Percentiles rank a stretch among this genome's conserved stretches.
These are phyloP conservation scores for Lasiosphaeria ovina DNA, from an alignment of 495 filamentous ascomycete species.

Conservation along the genomic window DNA sequence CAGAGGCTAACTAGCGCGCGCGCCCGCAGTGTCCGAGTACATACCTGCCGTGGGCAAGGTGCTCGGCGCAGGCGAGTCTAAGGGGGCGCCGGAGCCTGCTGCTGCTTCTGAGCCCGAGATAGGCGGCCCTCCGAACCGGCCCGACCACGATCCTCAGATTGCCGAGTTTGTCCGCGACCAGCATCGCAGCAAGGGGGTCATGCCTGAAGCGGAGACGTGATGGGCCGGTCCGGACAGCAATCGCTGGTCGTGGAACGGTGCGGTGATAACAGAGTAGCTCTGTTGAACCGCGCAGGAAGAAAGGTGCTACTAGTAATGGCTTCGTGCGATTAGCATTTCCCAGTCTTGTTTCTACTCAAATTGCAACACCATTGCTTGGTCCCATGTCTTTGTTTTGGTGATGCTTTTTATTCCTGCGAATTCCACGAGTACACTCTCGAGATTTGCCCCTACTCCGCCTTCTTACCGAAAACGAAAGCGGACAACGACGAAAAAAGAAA, in stretches of 20 bases:
- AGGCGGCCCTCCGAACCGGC: conserved; percentile 29
- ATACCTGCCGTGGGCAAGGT: conserved; percentile 25
- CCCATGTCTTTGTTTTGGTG: background rate
- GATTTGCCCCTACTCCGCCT: too few relatives aligned
- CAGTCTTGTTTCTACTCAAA: background rate
- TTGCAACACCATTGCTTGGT: background rate
- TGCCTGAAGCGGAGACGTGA: conserved; percentile 1
- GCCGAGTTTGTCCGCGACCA: conserved; percentile 39
- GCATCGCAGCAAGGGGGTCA: conserved; percentile 28
- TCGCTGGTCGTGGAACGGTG: background rate
- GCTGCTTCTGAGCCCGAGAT: background rate
- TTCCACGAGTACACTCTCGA: too few relatives aligned
- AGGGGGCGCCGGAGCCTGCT: background rate
- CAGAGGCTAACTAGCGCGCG: background rate
- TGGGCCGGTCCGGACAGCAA: background rate
- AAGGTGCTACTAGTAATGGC: too few relatives aligned
- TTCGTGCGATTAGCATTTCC: background rate
- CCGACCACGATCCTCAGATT: conserved; percentile 33
- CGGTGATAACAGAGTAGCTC: too few relatives aligned
- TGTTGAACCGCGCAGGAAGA: too few relatives aligned
- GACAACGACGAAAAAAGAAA: background rate
- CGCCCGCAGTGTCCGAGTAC: conserved; percentile 24
- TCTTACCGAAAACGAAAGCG: too few relatives aligned
- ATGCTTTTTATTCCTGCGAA: background rate
- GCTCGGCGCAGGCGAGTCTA: conserved; percentile 18